A percentile compares a stretch with the other conserved stretches of the same genome.
phyloP scores from a whole-genome alignment of 139 green algal genomes.

The Astrephomene gubernaculifera region DNA sequence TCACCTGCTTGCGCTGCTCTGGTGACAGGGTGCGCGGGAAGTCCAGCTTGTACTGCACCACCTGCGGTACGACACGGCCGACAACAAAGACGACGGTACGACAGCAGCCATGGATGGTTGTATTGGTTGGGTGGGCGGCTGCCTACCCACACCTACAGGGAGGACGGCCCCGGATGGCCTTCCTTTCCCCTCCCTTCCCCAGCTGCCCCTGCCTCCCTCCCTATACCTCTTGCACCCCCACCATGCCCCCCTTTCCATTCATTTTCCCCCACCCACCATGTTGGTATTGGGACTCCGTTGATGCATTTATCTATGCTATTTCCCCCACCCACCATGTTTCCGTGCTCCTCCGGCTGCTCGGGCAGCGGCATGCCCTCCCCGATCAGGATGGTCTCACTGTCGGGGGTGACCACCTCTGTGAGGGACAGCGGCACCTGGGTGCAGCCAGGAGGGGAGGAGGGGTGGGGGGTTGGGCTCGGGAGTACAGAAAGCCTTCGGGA shows the following conservation, averaged over 20 bases:
- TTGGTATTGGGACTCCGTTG: background rate
- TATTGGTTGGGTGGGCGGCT: too few species aligned
- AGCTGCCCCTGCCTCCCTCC: too few species aligned
- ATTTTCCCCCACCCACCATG: background rate
- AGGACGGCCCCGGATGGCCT: too few species aligned
- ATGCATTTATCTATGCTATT: background rate
- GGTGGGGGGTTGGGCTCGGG: background rate
- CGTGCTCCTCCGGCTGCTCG: background rate
- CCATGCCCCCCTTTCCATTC: background rate
- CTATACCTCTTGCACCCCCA: background rate
- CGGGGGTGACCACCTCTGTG: background rate
- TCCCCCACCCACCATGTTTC: conserved; percentile 30
- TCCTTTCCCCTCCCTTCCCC: too few species aligned
- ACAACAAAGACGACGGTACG: too few species aligned
- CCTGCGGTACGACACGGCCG: background rate
- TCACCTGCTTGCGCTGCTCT: conserved; percentile 13
- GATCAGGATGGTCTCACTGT: conserved; percentile 30
- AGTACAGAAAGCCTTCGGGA: too few species aligned
- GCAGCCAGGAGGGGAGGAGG: background rate
- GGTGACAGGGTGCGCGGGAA: background rate
- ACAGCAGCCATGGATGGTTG: too few species aligned
- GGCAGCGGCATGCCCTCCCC: conserved; percentile 45
- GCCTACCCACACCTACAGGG: too few species aligned
- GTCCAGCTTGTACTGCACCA: conserved; percentile 39
- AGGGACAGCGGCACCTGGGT: conserved; percentile 21